phyloP scores from a whole-genome alignment of 2,329 filamentous ascomycete genomes.

The Paraphaeosphaeria sporulosa region DNA sequence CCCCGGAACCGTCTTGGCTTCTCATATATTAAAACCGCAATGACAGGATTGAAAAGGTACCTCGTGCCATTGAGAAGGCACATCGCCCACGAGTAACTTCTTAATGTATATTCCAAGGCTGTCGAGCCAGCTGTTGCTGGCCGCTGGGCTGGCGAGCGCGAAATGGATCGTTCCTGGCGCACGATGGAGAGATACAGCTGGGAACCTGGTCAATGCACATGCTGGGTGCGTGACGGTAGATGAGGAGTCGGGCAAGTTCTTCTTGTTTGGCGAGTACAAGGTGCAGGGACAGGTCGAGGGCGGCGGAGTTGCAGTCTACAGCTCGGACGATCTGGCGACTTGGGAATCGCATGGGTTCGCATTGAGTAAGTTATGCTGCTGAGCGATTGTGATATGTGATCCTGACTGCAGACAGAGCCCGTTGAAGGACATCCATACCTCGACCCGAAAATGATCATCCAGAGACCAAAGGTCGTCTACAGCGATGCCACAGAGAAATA shows the following conservation, averaged over 20 bases:
- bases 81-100: not conserved
- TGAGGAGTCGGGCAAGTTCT: constrained; percentile 62
- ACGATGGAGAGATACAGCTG: constrained; percentile 67
- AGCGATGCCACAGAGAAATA: constrained; percentile 63
- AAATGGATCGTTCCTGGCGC: constrained; percentile 70
- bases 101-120: constrained; percentile 29
- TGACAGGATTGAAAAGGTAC: not conserved
- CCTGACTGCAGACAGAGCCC: constrained; percentile 49
- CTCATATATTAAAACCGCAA: not conserved
- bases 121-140: constrained; percentile 32
- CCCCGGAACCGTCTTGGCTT: constrained; percentile 37
- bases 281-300: constrained; percentile 65
- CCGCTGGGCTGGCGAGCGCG: constrained; percentile 37
- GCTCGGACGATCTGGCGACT: constrained; percentile 66
- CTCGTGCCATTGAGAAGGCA: constrained; percentile 14
- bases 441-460: constrained; percentile 64
- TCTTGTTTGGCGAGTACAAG: constrained; percentile 70
- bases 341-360: constrained; percentile 67
- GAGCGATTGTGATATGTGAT: not conserved
- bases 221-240: constrained; percentile 65
- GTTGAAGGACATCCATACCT: constrained; percentile 64
- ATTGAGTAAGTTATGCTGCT: constrained; percentile 49
- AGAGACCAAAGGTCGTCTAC: constrained; percentile 68
- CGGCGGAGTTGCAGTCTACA: constrained; percentile 65
- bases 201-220: constrained; percentile 68